Base-by-base conservation (phyloP, 2,329 filamentous ascomycete species). In the Colletotrichum sansevieriae region DNA sequence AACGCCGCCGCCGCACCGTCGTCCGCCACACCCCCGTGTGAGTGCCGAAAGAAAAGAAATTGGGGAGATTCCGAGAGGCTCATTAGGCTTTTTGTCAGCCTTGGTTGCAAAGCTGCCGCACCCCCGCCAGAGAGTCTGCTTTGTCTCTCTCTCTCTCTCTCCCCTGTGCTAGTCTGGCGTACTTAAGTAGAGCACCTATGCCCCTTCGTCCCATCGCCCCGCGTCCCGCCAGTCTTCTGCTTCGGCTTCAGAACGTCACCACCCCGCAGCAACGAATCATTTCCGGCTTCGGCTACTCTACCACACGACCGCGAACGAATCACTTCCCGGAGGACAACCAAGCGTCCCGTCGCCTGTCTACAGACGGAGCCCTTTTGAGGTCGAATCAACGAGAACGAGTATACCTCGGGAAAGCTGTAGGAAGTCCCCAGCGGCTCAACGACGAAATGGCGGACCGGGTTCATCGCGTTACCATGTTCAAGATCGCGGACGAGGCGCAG, bases 401-500 rank as follows among this genome's bases (percentile, higher is more conserved):
- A 15, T 44, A 8, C 11, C n/a, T 43, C n/a, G 59, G 33, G 44
- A 52, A 55, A 18, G 33, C 43, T 29, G 11, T 41, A 25, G 37
- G 37, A 35, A 51, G 47, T 33, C 2, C 44, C 39, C 2, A 29
- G 55, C 25, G n/a, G 22, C 6, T 11, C n/a, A 54, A 37, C 47
- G 61, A 64, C 72, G 74, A 73, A 25, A 85, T 85, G 82, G 76
- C 80, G 18, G 75, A 76, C 71, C 80, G 78, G 55, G 77, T 87
- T 68, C 80, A 84, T 74, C 80, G 85, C 61, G 75, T 85, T 41
- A 87, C 85, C 71, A 81, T 87, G 80, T 87, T 87, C 82, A 87
- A 87, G 79, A 73, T 86, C 43, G 81, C 83, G 22, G 79, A 81
- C 52, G 73, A 76, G 65, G 83, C 79, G 51, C 79, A 83, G 71